Evolutionary conservation across 768 basidiomycete species (phyloP).

Genomic region (Naematelia encephala): DNA sequence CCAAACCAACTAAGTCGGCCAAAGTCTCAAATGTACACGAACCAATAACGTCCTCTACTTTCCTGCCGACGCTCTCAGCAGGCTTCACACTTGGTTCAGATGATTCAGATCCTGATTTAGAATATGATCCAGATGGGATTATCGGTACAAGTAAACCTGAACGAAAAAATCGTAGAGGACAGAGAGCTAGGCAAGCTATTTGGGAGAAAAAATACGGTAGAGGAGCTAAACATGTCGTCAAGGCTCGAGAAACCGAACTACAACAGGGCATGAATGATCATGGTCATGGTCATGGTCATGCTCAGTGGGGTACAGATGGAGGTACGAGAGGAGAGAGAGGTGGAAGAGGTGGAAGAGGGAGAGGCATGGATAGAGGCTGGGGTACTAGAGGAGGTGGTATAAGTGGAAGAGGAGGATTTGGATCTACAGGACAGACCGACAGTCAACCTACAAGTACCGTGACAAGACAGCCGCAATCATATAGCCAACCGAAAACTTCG

Average conservation of each 20-base stretch:
- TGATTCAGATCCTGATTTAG: constrained; percentile 65
- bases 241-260: constrained; percentile 51
- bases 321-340: constrained; percentile 8
- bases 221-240: constrained; percentile 86
- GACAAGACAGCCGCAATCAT: background rate
- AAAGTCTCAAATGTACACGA: constrained; percentile 19
- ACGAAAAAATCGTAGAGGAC: constrained; percentile 87
- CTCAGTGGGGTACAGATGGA: background rate
- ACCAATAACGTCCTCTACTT: constrained; percentile 58
- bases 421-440: background rate
- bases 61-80: constrained; percentile 81
- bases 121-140: constrained; percentile 61
- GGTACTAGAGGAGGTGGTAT: constrained; percentile 2
- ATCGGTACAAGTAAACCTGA: constrained; percentile 47
- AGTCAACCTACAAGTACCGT: background rate
- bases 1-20: constrained; percentile 4
- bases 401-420: constrained; percentile 1
- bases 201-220: constrained; percentile 97
- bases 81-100: constrained; percentile 78
- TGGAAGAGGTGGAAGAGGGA: background rate
- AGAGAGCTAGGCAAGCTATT: constrained; percentile 92
- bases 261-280: background rate
- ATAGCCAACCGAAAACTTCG: constrained; percentile 17
- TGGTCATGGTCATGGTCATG: background rate
- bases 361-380: background rate